Percentiles rank a stretch among this genome's conserved stretches.
phyloP scores from a whole-genome alignment of 805 yeast species.

The Saturnispora diversa region DNA sequence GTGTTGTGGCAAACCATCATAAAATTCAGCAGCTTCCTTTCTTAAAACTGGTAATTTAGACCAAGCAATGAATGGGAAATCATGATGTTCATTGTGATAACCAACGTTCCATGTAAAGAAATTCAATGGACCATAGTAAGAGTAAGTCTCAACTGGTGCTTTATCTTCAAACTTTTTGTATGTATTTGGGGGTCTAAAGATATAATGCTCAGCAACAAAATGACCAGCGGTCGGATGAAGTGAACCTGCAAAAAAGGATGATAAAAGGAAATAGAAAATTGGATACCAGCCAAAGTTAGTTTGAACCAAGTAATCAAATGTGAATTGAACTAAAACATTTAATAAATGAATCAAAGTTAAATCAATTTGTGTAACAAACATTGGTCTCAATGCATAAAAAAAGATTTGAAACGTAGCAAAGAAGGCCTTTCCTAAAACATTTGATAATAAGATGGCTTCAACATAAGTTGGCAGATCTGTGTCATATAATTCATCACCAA shows the following conservation, averaged over 20 bases:
- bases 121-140: conserved; percentile 79
- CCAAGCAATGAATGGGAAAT: conserved; percentile 93
- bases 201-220: conserved; percentile 90
- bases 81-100: conserved; percentile 91
- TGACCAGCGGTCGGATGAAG: conserved; percentile 94
- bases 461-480: conserved; percentile 79
- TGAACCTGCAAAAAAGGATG: conserved; percentile 84
- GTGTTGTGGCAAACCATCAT: conserved; percentile 70
- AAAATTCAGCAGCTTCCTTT: conserved; percentile 68
- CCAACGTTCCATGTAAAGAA: conserved; percentile 87
- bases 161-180: conserved; percentile 26
- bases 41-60: conserved; percentile 59
- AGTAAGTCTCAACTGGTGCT: conserved; percentile 75
- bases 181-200: conserved; percentile 47
- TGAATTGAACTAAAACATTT: conserved; percentile 54
- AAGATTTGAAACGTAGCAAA: conserved; percentile 85
- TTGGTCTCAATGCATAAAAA: conserved; percentile 85
- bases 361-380: conserved; percentile 69
- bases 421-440: conserved; percentile 78
- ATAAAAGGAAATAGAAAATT: conserved; percentile 56
- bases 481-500: conserved; percentile 78
- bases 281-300: conserved; percentile 56
- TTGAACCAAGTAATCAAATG: conserved; percentile 52
- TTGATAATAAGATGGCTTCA: conserved; percentile 69
- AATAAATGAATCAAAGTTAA: conserved; percentile 69